Evolutionary conservation across 73 alveolate genomes (phyloP).

Genomic region (Uronychia binucleata): DNA sequence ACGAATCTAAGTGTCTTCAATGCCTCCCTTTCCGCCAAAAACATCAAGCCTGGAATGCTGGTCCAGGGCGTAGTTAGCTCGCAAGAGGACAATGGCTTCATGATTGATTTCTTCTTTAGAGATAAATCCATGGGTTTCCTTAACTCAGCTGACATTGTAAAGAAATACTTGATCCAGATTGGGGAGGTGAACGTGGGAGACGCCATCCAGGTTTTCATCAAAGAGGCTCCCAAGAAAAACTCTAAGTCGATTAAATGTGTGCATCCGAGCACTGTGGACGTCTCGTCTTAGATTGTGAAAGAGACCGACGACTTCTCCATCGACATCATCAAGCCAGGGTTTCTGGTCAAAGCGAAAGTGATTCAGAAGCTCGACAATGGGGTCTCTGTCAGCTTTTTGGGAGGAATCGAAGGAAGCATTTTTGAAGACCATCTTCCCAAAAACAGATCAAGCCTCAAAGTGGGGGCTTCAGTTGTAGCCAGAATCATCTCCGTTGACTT

Average conservation of each 20-base stretch:
- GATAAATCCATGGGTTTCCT: conserved; percentile 55
- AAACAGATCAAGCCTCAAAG: conserved; percentile 19
- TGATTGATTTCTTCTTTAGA: conserved; percentile 40
- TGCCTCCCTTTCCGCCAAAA: conserved; percentile 25
- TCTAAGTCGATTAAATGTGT: conserved; percentile 46
- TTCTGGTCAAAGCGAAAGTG: conserved; percentile 47
- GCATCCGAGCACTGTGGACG: conserved; percentile 6
- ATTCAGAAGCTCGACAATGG: conserved; percentile 47
- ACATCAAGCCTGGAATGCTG: conserved; percentile 23
- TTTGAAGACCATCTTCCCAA: conserved; percentile 52
- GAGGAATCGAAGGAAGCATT: conserved; percentile 54
- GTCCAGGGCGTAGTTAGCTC: conserved; percentile 49
- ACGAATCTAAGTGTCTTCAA: conserved; percentile 14
- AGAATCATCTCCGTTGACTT: conserved; percentile 55
- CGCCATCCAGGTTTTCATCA: conserved; percentile 18
- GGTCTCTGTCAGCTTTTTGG: conserved; percentile 31
- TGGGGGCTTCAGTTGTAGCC: conserved; percentile 47
- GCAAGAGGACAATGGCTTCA: conserved; percentile 51
- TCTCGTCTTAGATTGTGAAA: neutral
- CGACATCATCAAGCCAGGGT: conserved; percentile 63
- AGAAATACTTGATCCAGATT: too few species aligned
- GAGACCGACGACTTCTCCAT: conserved; percentile 24
- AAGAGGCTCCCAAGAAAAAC: conserved; percentile 18
- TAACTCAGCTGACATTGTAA: conserved; percentile 16
- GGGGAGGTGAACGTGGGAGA: conserved; percentile 33